These are phyloP conservation scores for Malassezia obtusa DNA, from an alignment of 1,284 basidiomycete species.

Conservation along the genomic window DNA sequence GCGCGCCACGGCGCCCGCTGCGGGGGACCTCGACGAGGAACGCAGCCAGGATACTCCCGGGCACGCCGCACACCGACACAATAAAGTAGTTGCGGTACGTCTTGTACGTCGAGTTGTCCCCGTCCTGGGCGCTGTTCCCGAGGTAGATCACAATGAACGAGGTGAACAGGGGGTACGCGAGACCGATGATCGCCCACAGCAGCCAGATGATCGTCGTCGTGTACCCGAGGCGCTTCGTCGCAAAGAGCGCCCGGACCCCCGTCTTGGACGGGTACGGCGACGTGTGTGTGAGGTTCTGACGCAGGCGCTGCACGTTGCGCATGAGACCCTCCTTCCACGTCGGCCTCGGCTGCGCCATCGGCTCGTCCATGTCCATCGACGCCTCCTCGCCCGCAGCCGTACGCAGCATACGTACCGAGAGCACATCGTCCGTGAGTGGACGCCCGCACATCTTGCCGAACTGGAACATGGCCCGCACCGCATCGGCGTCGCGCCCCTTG, in stretches of 20 bases:
- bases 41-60: conserved; percentile 42
- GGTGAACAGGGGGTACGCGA: conserved; percentile 47
- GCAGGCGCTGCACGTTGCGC: neutral
- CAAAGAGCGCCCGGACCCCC: conserved; percentile 34
- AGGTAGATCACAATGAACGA: conserved; percentile 45
- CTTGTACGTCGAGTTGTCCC: conserved; percentile 2
- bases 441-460: conserved; percentile 40
- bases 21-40: conserved; percentile 42
- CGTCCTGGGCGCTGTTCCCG: conserved; percentile 3
- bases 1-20: conserved; percentile 40
- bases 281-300: neutral
- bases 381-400: conserved; percentile 41
- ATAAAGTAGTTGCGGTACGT: conserved; percentile 43
- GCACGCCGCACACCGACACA: conserved; percentile 44
- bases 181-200: conserved; percentile 45
- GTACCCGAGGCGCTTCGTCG: conserved; percentile 30
- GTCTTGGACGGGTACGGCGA: neutral
- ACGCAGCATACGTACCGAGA: conserved; percentile 42
- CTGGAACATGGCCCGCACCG: conserved; percentile 35
- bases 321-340: neutral
- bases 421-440: conserved; percentile 34
- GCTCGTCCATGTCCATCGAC: conserved; percentile 19
- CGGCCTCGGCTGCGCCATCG: conserved; percentile 14
- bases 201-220: conserved; percentile 35
- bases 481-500: conserved; percentile 46